phyloP scores from a whole-genome alignment of 768 basidiomycete species.

The Sutorius australiensis region DNA sequence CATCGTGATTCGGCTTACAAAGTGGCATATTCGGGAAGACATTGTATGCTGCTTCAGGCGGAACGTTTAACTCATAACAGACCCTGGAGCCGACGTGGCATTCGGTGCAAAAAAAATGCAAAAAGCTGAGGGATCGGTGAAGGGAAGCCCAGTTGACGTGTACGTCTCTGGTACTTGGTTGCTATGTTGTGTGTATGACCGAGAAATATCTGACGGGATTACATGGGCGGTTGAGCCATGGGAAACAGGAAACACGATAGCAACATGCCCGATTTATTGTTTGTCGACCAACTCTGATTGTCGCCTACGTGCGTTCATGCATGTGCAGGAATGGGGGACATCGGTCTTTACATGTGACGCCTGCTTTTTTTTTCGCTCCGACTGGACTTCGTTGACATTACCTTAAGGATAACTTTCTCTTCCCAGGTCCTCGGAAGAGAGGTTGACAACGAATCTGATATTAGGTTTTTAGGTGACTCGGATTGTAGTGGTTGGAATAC shows the following conservation, averaged over 20 bases:
- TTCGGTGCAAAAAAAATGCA: conserved; percentile 67
- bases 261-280: conserved; percentile 40
- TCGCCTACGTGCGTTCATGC: neutral
- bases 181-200: neutral
- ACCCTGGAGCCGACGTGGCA: conserved; percentile 57
- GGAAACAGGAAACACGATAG: conserved; percentile 47
- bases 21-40: conserved; percentile 50
- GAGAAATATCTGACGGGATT: conserved; percentile 28
- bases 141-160: conserved; percentile 54
- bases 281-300: neutral
- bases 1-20: conserved; percentile 46
- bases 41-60: conserved; percentile 69
- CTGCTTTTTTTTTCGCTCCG: neutral
- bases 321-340: neutral
- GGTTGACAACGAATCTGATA: too few relatives aligned
- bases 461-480: conserved; percentile 19
- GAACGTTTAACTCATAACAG: conserved; percentile 57
- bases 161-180: conserved; percentile 14
- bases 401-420: conserved; percentile 29
- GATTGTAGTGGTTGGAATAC: conserved; percentile 42
- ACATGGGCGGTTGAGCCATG: conserved; percentile 53
- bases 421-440: conserved; percentile 9
- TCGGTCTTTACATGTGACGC: neutral
- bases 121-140: conserved; percentile 45
- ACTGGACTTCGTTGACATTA: conserved; percentile 34